Evolutionary conservation across 495 filamentous ascomycete genomes (phyloP), one percentile per base, ranked within the genome.

Genomic region (Penicillium silybi): DNA sequence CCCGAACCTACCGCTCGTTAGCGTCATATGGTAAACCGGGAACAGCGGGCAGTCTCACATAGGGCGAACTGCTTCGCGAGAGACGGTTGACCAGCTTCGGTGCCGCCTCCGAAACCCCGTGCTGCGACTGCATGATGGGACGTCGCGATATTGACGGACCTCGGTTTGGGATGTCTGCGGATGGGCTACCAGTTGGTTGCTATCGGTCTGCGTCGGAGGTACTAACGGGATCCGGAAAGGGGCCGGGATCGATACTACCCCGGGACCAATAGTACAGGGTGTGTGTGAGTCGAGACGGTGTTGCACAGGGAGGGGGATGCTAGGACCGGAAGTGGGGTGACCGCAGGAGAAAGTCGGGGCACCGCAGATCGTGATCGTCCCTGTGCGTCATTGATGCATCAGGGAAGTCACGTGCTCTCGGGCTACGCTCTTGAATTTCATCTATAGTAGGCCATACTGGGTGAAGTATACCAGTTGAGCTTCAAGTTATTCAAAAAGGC

Each of bases 41-140:
- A 32, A n/a, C 1, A 29, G 27, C 19, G 6, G n/a, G 37, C 13
- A 32, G 22, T 16, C 48, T 72, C 66, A 87, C 85, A 70, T 92
- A 95, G 10, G 90, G 91, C 58, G 87, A 92, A 64, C 74, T 79
- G 72, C 88, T 93, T 57, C 88, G 80, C 40, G 68, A 69, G 25
- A 89, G 82, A 43, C 84, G 83, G 68, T 95, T 96, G 46, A 71
- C 73, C 46, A 95, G 73, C 46, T 69, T 71, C 18, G 53, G 62
- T 9, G 53, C 59, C 22, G 52, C 37, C 1, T 64, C 65, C 13
- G 64, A 40, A 3, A 48, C 50, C 16, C 55, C 61, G 32, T 71
- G 59, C 44, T 66, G 65, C 45, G 55, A 52, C 47, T 71, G 71
- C 54, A 67, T 63, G 29, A 27, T 52, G 45, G 45, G 54, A 61